These are phyloP conservation scores for Lophiostoma macrostomum DNA, from an alignment of 495 filamentous ascomycete genomes.

Conservation along the genomic window DNA sequence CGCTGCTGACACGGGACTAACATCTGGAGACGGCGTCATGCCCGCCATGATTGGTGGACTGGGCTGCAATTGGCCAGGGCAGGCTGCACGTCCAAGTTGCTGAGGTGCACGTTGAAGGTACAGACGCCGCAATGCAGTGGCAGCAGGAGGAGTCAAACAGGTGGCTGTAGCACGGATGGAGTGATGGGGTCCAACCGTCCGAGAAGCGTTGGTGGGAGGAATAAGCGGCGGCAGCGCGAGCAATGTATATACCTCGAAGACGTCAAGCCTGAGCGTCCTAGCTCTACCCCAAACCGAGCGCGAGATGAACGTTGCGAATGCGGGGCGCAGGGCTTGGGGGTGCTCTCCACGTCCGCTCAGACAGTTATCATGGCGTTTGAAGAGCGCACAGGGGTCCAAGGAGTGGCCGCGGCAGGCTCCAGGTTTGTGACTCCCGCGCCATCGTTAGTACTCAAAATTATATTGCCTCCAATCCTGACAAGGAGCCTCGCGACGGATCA, in stretches of 20 bases:
- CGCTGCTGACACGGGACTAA: conserved; percentile 36
- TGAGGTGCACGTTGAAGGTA: conserved; percentile 19
- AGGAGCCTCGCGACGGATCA: conserved; percentile 6
- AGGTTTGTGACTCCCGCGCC: conserved; percentile 18
- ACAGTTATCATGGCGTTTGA: conserved; percentile 18
- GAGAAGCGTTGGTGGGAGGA: conserved; percentile 1
- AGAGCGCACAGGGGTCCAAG: conserved; percentile 16
- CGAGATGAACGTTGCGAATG: conserved; percentile 21
- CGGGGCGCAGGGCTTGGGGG: conserved; percentile 25
- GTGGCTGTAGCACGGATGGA: not conserved
- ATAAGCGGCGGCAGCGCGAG: not conserved
- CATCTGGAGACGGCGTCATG: conserved; percentile 35
- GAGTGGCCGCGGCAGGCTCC: not conserved
- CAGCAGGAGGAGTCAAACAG: not conserved
- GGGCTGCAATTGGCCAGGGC: conserved; percentile 9
- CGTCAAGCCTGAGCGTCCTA: conserved; percentile 4
- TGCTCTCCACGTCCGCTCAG: conserved; percentile 23
- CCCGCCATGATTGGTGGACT: conserved; percentile 33
- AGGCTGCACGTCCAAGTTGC: conserved; percentile 20
- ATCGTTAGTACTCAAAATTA: conserved; percentile 9
- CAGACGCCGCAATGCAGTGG: conserved; percentile 9
- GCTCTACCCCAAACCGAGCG: conserved; percentile 11
- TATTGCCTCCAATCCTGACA: conserved; percentile 22
- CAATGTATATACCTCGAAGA: conserved; percentile 28
- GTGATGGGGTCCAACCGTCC: not conserved